A percentile compares a stretch with the other conserved stretches of the same genome.
Evolutionary conservation across 192 early-diverging fungal genomes (phyloP).

Genomic region (Coemansia sp.): DNA sequence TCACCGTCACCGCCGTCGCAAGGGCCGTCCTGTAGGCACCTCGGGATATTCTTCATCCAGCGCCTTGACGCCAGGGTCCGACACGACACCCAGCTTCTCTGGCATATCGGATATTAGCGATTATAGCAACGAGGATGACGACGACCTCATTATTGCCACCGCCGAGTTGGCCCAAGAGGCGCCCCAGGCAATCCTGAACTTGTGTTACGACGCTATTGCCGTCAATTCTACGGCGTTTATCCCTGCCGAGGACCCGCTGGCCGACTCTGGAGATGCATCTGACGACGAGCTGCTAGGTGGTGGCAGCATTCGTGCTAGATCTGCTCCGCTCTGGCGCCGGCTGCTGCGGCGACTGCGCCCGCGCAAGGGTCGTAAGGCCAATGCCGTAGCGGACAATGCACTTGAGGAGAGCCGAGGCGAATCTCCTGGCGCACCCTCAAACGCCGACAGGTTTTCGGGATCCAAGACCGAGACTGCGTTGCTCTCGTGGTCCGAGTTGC

Average conservation of each 20-base stretch:
- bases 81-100: slow-evolving; percentile 46
- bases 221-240: slow-evolving; percentile 83
- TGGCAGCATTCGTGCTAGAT: slow-evolving; percentile 14
- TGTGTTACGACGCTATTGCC: slow-evolving; percentile 73
- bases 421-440: slow-evolving; percentile 16
- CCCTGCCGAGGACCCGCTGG: slow-evolving; percentile 22
- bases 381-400: neutral
- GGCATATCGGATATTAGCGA: slow-evolving; percentile 53
- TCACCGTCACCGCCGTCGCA: slow-evolving; percentile 48
- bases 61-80: slow-evolving; percentile 48
- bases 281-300: slow-evolving; percentile 30
- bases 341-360: slow-evolving; percentile 15
- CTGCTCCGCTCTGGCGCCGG: slow-evolving; percentile 31
- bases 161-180: slow-evolving; percentile 56
- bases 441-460: slow-evolving; percentile 68
- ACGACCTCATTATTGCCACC: slow-evolving; percentile 58
- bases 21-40: slow-evolving; percentile 26
- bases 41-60: slow-evolving; percentile 53
- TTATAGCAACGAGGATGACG: slow-evolving; percentile 52
- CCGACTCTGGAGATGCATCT: slow-evolving; percentile 21
- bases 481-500: slow-evolving; percentile 72
- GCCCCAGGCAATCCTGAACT: slow-evolving; percentile 51
- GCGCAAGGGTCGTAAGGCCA: neutral
- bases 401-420: slow-evolving; percentile 35
- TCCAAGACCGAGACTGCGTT: slow-evolving; percentile 97